A percentile compares a stretch with the other conserved stretches of the same genome.
Evolutionary conservation across 805 yeast species (phyloP).

Genomic region (Clavispora carvajalis): DNA sequence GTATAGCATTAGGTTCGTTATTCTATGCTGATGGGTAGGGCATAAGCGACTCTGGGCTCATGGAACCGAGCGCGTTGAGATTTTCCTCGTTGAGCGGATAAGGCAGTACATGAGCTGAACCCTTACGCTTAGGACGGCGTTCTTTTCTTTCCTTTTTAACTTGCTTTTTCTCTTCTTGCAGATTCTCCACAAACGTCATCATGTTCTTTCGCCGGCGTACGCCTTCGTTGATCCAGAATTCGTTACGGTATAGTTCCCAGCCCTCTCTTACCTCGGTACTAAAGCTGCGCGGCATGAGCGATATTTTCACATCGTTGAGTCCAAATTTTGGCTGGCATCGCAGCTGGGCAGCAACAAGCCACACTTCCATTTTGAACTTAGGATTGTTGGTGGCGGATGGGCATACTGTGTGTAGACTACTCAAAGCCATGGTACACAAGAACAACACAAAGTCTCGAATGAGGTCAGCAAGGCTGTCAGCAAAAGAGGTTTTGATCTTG

Average conservation of each 20-base stretch:
- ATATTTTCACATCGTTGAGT: constrained; percentile 67
- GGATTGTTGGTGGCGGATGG: constrained; percentile 29
- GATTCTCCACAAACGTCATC: constrained; percentile 22
- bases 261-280: constrained; percentile 81
- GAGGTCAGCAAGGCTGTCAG: constrained; percentile 30
- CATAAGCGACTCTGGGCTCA: constrained; percentile 2
- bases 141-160: constrained; percentile 35
- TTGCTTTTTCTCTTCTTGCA: constrained; percentile 8
- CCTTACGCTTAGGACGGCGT: constrained; percentile 20
- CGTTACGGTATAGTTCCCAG: constrained; percentile 92
- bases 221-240: constrained; percentile 87
- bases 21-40: background rate
- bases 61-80: constrained; percentile 1
- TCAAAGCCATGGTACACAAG: constrained; percentile 24
- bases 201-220: constrained; percentile 46
- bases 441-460: constrained; percentile 33
- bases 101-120: constrained; percentile 3
- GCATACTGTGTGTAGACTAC: constrained; percentile 29
- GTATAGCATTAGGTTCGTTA: background rate
- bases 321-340: constrained; percentile 63
- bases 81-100: background rate
- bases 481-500: constrained; percentile 42
- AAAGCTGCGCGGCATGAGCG: constrained; percentile 76
- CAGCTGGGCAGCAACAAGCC: constrained; percentile 37
- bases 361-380: constrained; percentile 31